phyloP scores from a whole-genome alignment of 257 asterid genomes.

The Sherardia arvensis region DNA sequence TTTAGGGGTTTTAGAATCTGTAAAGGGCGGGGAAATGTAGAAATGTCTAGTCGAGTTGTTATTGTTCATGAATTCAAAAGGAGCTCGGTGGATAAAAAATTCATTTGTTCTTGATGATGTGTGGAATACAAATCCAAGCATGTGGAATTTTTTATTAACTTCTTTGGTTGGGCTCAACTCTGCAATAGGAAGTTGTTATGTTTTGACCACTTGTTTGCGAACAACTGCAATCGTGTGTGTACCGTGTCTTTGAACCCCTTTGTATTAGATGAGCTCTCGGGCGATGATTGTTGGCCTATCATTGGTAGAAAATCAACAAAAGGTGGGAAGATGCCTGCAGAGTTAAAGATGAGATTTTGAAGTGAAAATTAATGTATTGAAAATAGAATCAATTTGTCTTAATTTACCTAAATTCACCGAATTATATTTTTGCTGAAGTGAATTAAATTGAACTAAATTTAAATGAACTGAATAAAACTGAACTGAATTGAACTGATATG shows the following conservation, averaged over 20 bases:
- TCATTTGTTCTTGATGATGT: constrained; percentile 2
- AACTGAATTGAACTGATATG: too few relatives aligned
- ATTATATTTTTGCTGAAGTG: too few relatives aligned
- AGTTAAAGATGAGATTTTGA: too few relatives aligned
- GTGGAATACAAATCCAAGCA: neutral
- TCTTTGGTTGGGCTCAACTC: neutral
- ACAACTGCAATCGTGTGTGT: neutral
- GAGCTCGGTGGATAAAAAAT: neutral
- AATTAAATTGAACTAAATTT: too few relatives aligned
- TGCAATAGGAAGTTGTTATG: neutral
- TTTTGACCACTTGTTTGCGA: constrained; percentile 1
- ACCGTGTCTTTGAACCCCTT: neutral
- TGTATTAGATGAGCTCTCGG: too few relatives aligned
- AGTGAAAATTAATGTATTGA: too few relatives aligned
- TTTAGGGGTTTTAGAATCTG: neutral
- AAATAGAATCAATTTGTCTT: too few relatives aligned
- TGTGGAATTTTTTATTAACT: neutral
- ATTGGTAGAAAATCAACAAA: too few relatives aligned
- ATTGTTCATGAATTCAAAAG: neutral
- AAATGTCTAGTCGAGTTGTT: neutral
- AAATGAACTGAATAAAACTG: too few relatives aligned
- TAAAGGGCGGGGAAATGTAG: neutral
- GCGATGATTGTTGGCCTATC: constrained; percentile 10
- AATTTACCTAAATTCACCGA: too few relatives aligned
- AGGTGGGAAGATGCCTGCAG: too few relatives aligned